These are phyloP conservation scores for Volvox carteri DNA, from an alignment of 163 green algal genomes.

Conservation along the genomic window DNA sequence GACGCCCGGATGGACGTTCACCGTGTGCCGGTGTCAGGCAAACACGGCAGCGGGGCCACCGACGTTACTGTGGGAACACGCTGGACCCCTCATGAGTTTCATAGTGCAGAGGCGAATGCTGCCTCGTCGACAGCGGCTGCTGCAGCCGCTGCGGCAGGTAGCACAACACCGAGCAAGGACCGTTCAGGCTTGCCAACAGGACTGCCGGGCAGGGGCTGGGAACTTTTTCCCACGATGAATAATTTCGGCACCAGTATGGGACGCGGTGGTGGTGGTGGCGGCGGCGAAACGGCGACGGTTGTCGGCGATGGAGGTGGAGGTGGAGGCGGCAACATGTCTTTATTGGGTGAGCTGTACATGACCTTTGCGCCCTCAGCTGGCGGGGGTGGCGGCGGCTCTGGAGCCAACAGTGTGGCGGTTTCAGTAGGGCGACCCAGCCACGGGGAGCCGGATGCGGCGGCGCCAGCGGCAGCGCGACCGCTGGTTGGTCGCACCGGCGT, in stretches of 20 bases:
- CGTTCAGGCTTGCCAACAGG: neutral
- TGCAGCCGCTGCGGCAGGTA: neutral
- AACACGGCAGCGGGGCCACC: too few relatives aligned
- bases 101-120: too few relatives aligned
- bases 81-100: too few relatives aligned
- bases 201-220: slow-evolving; percentile 20
- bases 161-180: neutral
- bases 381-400: neutral
- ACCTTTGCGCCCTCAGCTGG: neutral
- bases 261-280: neutral
- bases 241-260: neutral
- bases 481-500: neutral
- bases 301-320: neutral
- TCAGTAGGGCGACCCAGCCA: neutral
- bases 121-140: neutral
- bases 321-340: slow-evolving; percentile 36
- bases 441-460: neutral
- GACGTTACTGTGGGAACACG: too few relatives aligned
- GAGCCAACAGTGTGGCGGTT: neutral
- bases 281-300: neutral
- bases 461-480: neutral
- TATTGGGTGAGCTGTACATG: slow-evolving; percentile 51
- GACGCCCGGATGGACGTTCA: neutral
- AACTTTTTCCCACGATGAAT: slow-evolving; percentile 22
- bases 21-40: too few relatives aligned